Percentiles rank a stretch among this genome's conserved stretches.
Evolutionary conservation across 805 yeast genomes (phyloP).

Genomic region (Cyberlindnera saturnus): DNA sequence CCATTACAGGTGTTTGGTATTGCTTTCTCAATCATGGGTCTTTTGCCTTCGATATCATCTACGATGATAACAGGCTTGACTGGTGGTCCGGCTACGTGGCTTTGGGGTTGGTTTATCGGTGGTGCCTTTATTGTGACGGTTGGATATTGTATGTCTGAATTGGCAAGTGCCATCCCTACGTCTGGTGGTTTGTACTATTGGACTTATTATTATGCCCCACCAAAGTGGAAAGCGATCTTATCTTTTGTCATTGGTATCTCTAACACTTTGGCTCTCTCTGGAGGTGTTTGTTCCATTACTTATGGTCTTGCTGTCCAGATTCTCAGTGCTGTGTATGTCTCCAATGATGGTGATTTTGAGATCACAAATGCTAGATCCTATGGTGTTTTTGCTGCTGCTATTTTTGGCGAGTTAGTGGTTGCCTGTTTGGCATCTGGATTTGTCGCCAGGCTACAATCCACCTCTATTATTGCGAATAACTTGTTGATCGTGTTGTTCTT

Average conservation of each 20-base stretch:
- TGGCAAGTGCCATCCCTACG: constrained; percentile 66
- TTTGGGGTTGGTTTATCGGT: constrained; percentile 71
- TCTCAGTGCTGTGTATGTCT: constrained; percentile 42
- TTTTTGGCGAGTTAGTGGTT: constrained; percentile 60
- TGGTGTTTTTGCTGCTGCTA: constrained; percentile 53
- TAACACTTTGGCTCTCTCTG: constrained; percentile 57
- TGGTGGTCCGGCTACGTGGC: constrained; percentile 53
- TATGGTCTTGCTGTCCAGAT: constrained; percentile 57
- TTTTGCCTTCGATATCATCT: constrained; percentile 54
- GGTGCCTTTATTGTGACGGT: constrained; percentile 47
- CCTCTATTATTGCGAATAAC: constrained; percentile 50
- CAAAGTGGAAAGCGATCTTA: constrained; percentile 39
- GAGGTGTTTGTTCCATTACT: constrained; percentile 57
- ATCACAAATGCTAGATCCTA: constrained; percentile 46
- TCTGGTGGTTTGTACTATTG: constrained; percentile 69
- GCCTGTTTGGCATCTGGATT: constrained; percentile 42
- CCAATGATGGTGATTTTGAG: constrained; percentile 39
- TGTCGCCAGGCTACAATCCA: constrained; percentile 50
- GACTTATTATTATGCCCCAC: constrained; percentile 62
- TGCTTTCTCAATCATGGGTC: constrained; percentile 60
- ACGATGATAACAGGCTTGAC: constrained; percentile 35
- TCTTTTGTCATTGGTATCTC: constrained; percentile 58
- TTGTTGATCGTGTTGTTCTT: constrained; percentile 45
- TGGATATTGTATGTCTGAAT: constrained; percentile 61
- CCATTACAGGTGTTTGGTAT: constrained; percentile 59